Evolutionary conservation across 1,284 basidiomycete genomes (phyloP).

Genomic region (Tilletia setariae): DNA sequence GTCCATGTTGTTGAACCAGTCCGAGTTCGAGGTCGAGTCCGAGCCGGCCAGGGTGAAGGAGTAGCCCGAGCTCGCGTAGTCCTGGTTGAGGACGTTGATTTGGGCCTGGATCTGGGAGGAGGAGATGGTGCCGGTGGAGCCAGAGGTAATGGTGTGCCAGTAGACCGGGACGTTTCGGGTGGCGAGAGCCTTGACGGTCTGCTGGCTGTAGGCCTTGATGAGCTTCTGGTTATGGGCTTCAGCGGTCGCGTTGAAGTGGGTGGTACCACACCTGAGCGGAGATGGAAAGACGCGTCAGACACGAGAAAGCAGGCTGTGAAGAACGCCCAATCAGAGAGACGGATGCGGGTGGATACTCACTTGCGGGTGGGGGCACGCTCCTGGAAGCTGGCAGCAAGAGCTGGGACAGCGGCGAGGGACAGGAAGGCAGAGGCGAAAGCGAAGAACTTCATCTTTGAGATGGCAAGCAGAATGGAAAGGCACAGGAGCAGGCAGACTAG

Average conservation of each 20-base stretch:
- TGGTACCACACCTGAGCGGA: slow-evolving; percentile 5
- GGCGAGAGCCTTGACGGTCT: slow-evolving; percentile 20
- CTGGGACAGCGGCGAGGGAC: neutral
- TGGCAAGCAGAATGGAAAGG: neutral
- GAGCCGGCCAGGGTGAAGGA: slow-evolving; percentile 57
- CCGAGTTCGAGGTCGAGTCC: slow-evolving; percentile 57
- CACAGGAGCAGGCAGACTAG: neutral
- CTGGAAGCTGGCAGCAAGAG: slow-evolving; percentile 13
- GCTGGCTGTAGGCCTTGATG: slow-evolving; percentile 12
- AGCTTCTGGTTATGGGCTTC: slow-evolving; percentile 1
- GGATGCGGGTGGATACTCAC: neutral
- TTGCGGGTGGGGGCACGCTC: slow-evolving; percentile 15
- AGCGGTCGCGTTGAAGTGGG: neutral
- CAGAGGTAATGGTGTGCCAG: slow-evolving; percentile 35
- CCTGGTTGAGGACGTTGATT: slow-evolving; percentile 60
- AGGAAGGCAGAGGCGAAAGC: slow-evolving; percentile 1
- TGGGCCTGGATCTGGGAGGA: slow-evolving; percentile 56
- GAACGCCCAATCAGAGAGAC: neutral
- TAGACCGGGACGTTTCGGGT: slow-evolving; percentile 27
- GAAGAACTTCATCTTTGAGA: slow-evolving; percentile 9
- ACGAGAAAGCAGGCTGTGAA: neutral
- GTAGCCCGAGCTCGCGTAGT: slow-evolving; percentile 58
- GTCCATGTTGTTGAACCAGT: slow-evolving; percentile 60
- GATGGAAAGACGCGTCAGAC: neutral
- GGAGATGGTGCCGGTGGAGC: slow-evolving; percentile 24